These are phyloP conservation scores for Cyclotella sp. DNA, from an alignment of 108 stramenopile genomes.

Conservation along the genomic window DNA sequence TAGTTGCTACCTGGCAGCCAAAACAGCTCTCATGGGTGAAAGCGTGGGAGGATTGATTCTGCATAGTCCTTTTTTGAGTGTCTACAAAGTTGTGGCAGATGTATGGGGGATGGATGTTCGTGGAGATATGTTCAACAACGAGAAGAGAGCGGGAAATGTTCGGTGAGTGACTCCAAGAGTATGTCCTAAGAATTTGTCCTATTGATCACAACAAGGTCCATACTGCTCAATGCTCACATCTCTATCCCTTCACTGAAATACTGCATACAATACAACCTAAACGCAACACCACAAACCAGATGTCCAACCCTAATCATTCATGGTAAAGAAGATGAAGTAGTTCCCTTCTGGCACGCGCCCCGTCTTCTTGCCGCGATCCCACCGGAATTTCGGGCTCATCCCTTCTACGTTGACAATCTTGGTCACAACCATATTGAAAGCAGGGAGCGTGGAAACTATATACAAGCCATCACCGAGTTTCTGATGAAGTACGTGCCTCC, in stretches of 20 bases:
- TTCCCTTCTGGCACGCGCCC: slow-evolving; percentile 84
- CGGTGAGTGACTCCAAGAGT: background rate
- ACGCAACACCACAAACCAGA: background rate
- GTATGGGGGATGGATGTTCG: slow-evolving; percentile 37
- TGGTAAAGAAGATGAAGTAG: slow-evolving; percentile 74
- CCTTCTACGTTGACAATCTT: slow-evolving; percentile 71
- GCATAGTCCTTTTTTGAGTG: slow-evolving; percentile 60
- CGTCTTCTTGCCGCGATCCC: slow-evolving; percentile 66
- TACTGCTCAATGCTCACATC: background rate
- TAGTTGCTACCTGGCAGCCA: slow-evolving; percentile 73
- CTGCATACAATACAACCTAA: background rate
- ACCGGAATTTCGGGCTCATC: slow-evolving; percentile 58
- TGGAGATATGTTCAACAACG: slow-evolving; percentile 58
- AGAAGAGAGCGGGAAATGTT: slow-evolving; percentile 57
- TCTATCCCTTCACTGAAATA: background rate
- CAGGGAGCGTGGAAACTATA: slow-evolving; percentile 27
- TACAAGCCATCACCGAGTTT: slow-evolving; percentile 35
- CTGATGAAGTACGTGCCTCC: slow-evolving; percentile 29
- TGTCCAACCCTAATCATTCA: slow-evolving; percentile 80
- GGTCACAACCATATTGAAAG: slow-evolving; percentile 82
- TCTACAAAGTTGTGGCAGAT: slow-evolving; percentile 57
- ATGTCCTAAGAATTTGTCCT: too few species aligned
- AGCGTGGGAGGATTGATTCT: slow-evolving; percentile 73
- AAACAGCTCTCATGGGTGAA: slow-evolving; percentile 53
- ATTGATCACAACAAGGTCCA: too few species aligned